A percentile compares a stretch with the other conserved stretches of the same genome.
Evolutionary conservation across 2,329 filamentous ascomycete species (phyloP).

Genomic region (Aaosphaeria arxii): DNA sequence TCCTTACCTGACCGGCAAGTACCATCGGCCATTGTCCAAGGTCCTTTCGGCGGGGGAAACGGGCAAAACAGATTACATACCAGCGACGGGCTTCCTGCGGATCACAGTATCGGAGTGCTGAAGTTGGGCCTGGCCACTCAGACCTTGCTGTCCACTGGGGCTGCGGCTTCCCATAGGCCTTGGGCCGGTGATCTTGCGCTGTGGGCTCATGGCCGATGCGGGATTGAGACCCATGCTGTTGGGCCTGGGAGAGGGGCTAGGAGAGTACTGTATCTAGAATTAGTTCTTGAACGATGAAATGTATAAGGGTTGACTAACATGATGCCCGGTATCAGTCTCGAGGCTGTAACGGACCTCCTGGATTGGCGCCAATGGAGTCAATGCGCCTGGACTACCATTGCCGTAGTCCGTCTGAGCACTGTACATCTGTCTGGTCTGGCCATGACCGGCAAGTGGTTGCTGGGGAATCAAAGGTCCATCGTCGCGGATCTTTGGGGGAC

Average conservation of each 20-base stretch:
- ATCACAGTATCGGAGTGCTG: conserved; percentile 33
- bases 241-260: conserved; percentile 29
- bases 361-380: conserved; percentile 48
- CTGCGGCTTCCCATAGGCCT: conserved; percentile 46
- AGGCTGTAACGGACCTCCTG: conserved; percentile 50
- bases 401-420: conserved; percentile 35
- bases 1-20: conserved; percentile 5
- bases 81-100: conserved; percentile 33
- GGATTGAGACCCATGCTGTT: conserved; percentile 23
- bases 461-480: conserved; percentile 58
- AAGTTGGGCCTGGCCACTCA: conserved; percentile 14
- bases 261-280: conserved; percentile 26
- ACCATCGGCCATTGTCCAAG: not conserved
- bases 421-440: conserved; percentile 38
- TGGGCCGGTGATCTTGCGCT: conserved; percentile 48
- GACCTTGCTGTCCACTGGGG: conserved; percentile 42
- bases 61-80: conserved; percentile 16
- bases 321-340: conserved; percentile 41
- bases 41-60: not conserved
- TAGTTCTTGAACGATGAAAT: not conserved
- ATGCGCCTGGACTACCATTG: conserved; percentile 22
- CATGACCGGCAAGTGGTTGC: conserved; percentile 32
- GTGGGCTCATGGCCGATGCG: conserved; percentile 21
- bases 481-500: conserved; percentile 54
- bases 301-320: conserved; percentile 4